Evolutionary conservation across 2,329 filamentous ascomycete genomes (phyloP).

Genomic region (Niveomyces coronatus): DNA sequence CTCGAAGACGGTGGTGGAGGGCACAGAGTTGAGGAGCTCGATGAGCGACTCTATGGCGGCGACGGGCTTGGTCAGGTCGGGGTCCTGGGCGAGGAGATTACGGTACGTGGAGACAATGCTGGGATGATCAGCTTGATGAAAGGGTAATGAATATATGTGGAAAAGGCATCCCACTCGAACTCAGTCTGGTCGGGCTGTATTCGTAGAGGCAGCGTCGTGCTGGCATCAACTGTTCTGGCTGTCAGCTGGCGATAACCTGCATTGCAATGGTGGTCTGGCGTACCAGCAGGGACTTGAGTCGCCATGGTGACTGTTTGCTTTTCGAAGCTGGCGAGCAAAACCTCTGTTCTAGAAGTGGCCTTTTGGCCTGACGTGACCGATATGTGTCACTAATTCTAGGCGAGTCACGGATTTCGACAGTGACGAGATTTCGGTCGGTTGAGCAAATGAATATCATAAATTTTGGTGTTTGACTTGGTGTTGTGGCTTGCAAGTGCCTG

Average conservation of each 20-base stretch:
- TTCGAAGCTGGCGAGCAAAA: not conserved
- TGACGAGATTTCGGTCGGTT: too few species aligned
- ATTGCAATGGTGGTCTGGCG: not conserved
- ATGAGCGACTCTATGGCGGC: slow-evolving; percentile 90
- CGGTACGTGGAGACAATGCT: slow-evolving; percentile 48
- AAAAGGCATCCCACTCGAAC: slow-evolving; percentile 23
- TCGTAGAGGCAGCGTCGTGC: slow-evolving; percentile 17
- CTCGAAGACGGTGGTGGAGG: slow-evolving; percentile 82
- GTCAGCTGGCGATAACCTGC: too few species aligned
- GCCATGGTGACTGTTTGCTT: not conserved
- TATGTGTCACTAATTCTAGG: too few species aligned
- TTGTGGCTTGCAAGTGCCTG: too few species aligned
- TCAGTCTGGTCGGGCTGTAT: slow-evolving; percentile 15
- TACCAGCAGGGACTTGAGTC: not conserved
- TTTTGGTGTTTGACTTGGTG: too few species aligned
- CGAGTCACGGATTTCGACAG: too few species aligned
- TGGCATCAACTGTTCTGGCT: slow-evolving; percentile 8
- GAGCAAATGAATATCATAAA: too few species aligned
- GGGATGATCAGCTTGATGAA: slow-evolving; percentile 4
- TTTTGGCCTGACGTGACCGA: too few species aligned
- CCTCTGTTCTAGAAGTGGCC: too few species aligned
- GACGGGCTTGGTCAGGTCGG: slow-evolving; percentile 88
- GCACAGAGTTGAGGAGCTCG: slow-evolving; percentile 67
- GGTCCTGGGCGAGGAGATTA: slow-evolving; percentile 50
- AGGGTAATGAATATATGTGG: not conserved